These are phyloP conservation scores for Aegilops tauschii DNA, from an alignment of 176 grass and related monocot species.

Conservation along the genomic window DNA sequence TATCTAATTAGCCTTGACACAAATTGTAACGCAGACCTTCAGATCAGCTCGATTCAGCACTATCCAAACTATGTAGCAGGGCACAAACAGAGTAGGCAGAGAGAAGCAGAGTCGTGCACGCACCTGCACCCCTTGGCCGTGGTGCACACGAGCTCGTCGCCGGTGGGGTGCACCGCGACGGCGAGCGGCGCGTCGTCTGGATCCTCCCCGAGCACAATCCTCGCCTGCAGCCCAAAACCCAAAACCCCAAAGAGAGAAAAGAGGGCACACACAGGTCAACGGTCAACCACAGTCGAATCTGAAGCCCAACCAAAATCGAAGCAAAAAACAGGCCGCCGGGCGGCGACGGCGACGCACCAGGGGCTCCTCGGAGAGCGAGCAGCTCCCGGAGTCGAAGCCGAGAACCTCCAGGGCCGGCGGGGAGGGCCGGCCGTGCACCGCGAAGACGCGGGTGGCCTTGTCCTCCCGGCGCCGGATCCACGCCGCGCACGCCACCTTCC, in stretches of 20 bases:
- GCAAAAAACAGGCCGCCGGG: not conserved
- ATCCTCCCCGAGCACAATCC: conserved; percentile 49
- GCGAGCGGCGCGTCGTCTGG: conserved; percentile 44
- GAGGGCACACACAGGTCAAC: not conserved
- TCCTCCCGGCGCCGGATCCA: conserved; percentile 81
- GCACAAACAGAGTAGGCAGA: not conserved
- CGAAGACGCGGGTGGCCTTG: conserved; percentile 54
- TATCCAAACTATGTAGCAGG: not conserved
- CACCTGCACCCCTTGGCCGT: conserved; percentile 80
- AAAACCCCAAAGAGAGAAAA: not conserved
- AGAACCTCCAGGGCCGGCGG: conserved; percentile 60
- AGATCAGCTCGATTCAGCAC: not conserved
- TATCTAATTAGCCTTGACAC: too few relatives aligned
- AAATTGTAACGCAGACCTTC: too few relatives aligned
- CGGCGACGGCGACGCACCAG: conserved; percentile 39
- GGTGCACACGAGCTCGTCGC: conserved; percentile 82
- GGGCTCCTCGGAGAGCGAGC: conserved; percentile 51
- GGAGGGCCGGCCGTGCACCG: conserved; percentile 43
- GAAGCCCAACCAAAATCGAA: not conserved
- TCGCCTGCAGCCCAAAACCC: conserved; percentile 39
- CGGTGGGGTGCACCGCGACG: conserved; percentile 82
- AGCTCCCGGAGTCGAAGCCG: conserved; percentile 67
- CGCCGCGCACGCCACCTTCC: conserved; percentile 57
- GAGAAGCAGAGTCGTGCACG: conserved; percentile 31
- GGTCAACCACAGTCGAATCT: not conserved